A percentile compares a stretch with the other conserved stretches of the same genome.
These are phyloP conservation scores for Inga leiocalycina DNA, from an alignment of 306 rosid genomes.

Conservation along the genomic window DNA sequence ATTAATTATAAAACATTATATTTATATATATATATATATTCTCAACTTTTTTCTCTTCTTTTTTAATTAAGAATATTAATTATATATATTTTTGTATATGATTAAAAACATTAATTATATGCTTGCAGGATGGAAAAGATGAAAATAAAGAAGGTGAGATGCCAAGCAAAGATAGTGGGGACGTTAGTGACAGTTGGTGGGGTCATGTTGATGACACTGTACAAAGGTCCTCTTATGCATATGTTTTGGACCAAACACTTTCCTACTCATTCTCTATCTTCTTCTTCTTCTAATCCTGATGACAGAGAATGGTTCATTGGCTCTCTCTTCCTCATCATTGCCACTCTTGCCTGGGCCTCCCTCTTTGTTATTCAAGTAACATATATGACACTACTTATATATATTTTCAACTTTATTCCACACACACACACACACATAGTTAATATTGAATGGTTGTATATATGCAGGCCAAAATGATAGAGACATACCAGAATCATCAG, in stretches of 20 bases:
- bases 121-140: constrained; percentile 81
- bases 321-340: constrained; percentile 75
- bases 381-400: too few species aligned
- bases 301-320: constrained; percentile 78
- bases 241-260: constrained; percentile 67
- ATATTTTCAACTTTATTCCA: too few species aligned
- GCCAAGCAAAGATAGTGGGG: constrained; percentile 87
- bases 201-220: constrained; percentile 91
- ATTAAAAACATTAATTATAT: not conserved
- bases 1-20: not conserved
- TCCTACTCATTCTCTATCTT: constrained; percentile 22
- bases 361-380: constrained; percentile 82
- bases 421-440: too few species aligned
- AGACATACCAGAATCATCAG: constrained; percentile 87
- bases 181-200: constrained; percentile 87
- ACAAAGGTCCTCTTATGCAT: constrained; percentile 78
- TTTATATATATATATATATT: too few species aligned
- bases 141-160: constrained; percentile 64
- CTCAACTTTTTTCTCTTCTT: too few species aligned
- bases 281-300: constrained; percentile 33
- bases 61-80: not conserved
- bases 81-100: not conserved
- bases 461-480: constrained; percentile 60
- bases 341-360: constrained; percentile 95
- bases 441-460: not conserved